Percentiles rank a stretch among this genome's conserved stretches.
These are phyloP conservation scores for Rhizophagus clarus DNA, from an alignment of 192 early-diverging fungal species.

Conservation along the genomic window DNA sequence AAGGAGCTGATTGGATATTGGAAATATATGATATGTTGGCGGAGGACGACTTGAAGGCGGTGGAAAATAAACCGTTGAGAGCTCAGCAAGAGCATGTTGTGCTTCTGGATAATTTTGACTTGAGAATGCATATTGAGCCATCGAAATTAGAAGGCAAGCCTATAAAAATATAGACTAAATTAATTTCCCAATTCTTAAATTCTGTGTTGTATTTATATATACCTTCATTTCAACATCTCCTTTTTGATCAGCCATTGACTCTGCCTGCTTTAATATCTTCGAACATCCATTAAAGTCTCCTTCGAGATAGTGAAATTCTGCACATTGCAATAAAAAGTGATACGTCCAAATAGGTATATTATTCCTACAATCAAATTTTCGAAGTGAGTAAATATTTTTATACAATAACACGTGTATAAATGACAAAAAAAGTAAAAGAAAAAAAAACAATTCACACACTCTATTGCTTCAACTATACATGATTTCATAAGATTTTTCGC, in stretches of 20 bases:
- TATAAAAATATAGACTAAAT: background rate
- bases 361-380: background rate
- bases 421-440: background rate
- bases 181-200: background rate
- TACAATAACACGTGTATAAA: background rate
- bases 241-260: conserved; percentile 29
- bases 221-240: conserved; percentile 37
- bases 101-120: conserved; percentile 23
- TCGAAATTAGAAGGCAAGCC: conserved; percentile 33
- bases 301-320: conserved; percentile 1
- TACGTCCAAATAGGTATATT: conserved; percentile 32
- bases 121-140: conserved; percentile 30
- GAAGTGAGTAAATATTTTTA: background rate
- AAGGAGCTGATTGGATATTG: conserved; percentile 25
- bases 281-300: conserved; percentile 31
- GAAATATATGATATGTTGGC: conserved; percentile 22
- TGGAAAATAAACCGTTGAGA: conserved; percentile 33
- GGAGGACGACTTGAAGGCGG: conserved; percentile 11
- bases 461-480: conserved; percentile 24
- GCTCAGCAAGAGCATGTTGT: conserved; percentile 22
- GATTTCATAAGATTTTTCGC: conserved; percentile 29
- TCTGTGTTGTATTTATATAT: background rate
- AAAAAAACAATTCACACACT: conserved; percentile 24
- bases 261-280: conserved; percentile 28
- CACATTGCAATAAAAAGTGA: conserved; percentile 26